These are phyloP conservation scores for Fraxinus velutina DNA, from an alignment of 305 asterid genomes.

Conservation along the genomic window DNA sequence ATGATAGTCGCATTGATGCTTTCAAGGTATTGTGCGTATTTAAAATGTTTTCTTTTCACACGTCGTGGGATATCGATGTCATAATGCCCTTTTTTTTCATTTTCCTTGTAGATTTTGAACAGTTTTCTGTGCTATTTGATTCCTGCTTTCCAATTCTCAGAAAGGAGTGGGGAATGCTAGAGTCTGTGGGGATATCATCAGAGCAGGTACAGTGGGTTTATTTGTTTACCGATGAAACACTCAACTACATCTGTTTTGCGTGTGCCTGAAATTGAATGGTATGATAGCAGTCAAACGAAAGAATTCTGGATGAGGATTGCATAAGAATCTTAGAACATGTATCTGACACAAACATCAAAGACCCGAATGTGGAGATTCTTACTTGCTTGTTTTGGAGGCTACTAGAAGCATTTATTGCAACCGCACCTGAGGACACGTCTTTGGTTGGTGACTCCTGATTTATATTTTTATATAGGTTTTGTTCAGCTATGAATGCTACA, in stretches of 20 bases:
- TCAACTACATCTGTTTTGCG: neutral
- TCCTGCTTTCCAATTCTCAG: slow-evolving; percentile 55
- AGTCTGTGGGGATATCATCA: slow-evolving; percentile 37
- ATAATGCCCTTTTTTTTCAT: neutral
- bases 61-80: neutral
- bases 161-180: slow-evolving; percentile 62
- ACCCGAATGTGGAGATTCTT: slow-evolving; percentile 60
- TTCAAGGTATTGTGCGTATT: slow-evolving; percentile 2
- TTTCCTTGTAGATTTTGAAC: slow-evolving; percentile 45
- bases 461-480: neutral
- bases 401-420: slow-evolving; percentile 52
- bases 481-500: slow-evolving; percentile 7
- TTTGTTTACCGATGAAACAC: neutral
- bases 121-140: slow-evolving; percentile 39
- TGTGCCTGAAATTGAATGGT: slow-evolving; percentile 18
- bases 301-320: slow-evolving; percentile 46
- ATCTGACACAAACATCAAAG: slow-evolving; percentile 35
- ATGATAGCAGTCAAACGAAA: slow-evolving; percentile 46
- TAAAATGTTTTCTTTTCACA: neutral
- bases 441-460: slow-evolving; percentile 41
- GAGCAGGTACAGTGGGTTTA: slow-evolving; percentile 47
- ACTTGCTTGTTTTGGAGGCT: slow-evolving; percentile 59
- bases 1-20: neutral
- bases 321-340: slow-evolving; percentile 50
- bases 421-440: slow-evolving; percentile 42